These are phyloP conservation scores for Monosporascus sp. DNA, from an alignment of 2,329 filamentous ascomycete species.

Conservation along the genomic window DNA sequence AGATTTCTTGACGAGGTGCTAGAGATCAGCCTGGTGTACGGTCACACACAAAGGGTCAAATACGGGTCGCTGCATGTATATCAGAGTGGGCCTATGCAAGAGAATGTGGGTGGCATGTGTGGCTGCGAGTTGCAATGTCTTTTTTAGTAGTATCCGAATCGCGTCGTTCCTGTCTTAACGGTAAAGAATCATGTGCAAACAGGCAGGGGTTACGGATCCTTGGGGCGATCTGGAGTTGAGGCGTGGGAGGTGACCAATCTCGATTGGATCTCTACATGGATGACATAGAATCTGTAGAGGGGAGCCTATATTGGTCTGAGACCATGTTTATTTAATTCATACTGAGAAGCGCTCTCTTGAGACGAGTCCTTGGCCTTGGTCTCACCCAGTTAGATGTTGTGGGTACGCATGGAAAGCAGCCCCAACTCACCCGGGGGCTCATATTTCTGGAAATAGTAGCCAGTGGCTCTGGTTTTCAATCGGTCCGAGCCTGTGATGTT, in stretches of 20 bases:
- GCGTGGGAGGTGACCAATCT: slow-evolving; percentile 12
- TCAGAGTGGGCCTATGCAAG: not conserved
- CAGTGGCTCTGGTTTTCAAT: not conserved
- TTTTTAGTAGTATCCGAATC: slow-evolving; percentile 10
- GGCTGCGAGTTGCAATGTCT: slow-evolving; percentile 11
- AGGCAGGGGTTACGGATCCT: slow-evolving; percentile 7
- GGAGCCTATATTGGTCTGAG: slow-evolving; percentile 12
- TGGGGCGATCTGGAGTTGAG: slow-evolving; percentile 11
- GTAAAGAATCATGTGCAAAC: slow-evolving; percentile 10
- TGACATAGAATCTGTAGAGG: slow-evolving; percentile 7
- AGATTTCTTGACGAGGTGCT: not conserved
- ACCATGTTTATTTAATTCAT: slow-evolving; percentile 9
- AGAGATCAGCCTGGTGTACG: not conserved
- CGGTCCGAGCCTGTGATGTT: not conserved
- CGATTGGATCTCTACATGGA: slow-evolving; percentile 16
- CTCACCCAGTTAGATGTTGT: not conserved
- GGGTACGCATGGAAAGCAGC: not conserved
- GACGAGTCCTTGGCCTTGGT: not conserved
- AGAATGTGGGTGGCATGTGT: slow-evolving; percentile 10
- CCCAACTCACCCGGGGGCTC: not conserved
- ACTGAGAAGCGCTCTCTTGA: not conserved
- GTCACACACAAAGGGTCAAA: not conserved
- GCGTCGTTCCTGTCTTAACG: slow-evolving; percentile 13
- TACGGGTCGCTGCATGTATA: not conserved
- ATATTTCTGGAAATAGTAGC: not conserved